phyloP scores from a whole-genome alignment of 2,329 filamentous ascomycete genomes.

The Nannizziopsis barbatae region DNA sequence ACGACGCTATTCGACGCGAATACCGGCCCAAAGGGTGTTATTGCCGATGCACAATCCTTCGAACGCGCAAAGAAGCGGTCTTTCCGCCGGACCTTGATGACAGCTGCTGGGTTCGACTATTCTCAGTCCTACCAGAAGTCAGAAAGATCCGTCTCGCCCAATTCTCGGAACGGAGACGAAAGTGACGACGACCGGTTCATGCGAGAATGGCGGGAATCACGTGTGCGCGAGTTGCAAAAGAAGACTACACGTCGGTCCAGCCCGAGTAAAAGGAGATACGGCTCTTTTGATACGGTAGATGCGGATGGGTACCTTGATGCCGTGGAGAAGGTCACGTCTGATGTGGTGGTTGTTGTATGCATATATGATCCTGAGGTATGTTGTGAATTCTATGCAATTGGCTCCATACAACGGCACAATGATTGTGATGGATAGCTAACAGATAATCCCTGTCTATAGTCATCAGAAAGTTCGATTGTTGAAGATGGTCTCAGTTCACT shows the following conservation, averaged over 20 bases:
- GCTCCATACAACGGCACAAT: not conserved
- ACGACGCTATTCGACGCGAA: conserved; percentile 39
- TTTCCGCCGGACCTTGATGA: conserved; percentile 36
- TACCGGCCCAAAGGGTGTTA: conserved; percentile 42
- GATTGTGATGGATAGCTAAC: conserved; percentile 3
- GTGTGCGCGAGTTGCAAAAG: conserved; percentile 64
- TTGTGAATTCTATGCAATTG: not conserved
- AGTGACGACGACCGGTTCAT: conserved; percentile 67
- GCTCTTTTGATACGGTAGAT: conserved; percentile 71
- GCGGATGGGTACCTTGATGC: conserved; percentile 89
- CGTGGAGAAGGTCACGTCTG: conserved; percentile 73
- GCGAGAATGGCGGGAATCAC: conserved; percentile 69
- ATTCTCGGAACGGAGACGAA: conserved; percentile 18
- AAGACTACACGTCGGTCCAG: conserved; percentile 54
- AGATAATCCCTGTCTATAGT: conserved; percentile 40
- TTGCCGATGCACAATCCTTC: conserved; percentile 41
- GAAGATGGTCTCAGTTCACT: conserved; percentile 67
- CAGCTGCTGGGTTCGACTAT: conserved; percentile 26
- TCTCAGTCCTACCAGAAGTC: not conserved
- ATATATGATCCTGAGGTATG: conserved; percentile 64
- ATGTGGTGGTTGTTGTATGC: conserved; percentile 82
- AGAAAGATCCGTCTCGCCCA: conserved; percentile 1
- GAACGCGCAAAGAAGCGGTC: conserved; percentile 39
- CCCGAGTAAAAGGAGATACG: conserved; percentile 67
- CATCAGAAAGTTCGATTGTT: conserved; percentile 64